Percentiles rank a stretch among this genome's conserved stretches.
Evolutionary conservation across 2,329 filamentous ascomycete species (phyloP).

Genomic region (Fusarium tuaranense): DNA sequence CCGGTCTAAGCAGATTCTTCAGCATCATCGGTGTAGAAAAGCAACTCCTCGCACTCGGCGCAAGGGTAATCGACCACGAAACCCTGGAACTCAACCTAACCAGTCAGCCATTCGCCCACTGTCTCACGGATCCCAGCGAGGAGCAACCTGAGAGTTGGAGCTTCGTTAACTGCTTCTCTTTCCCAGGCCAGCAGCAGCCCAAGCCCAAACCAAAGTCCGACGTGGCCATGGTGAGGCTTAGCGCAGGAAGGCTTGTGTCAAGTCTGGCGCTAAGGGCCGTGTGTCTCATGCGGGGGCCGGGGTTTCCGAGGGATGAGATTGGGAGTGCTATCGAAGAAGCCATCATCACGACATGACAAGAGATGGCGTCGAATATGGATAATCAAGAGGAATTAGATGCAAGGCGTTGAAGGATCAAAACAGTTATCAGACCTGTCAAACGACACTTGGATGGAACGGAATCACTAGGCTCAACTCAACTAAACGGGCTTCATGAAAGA

Average conservation of each 20-base stretch:
- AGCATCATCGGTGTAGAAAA: constrained; percentile 43
- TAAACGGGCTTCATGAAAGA: background rate
- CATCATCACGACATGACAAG: constrained; percentile 13
- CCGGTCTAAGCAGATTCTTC: constrained; percentile 28
- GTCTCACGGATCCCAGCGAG: constrained; percentile 5
- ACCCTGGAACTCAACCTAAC: constrained; percentile 40
- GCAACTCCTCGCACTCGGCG: constrained; percentile 41
- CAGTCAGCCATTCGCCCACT: constrained; percentile 2
- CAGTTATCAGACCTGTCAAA: background rate
- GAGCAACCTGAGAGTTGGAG: constrained; percentile 44
- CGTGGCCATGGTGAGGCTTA: constrained; percentile 32
- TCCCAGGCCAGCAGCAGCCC: constrained; percentile 16
- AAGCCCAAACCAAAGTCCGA: constrained; percentile 12
- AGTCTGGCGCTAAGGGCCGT: constrained; percentile 33
- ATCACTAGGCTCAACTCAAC: background rate
- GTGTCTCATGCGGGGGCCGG: constrained; percentile 42
- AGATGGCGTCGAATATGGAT: background rate
- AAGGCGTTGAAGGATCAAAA: background rate
- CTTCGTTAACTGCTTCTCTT: constrained; percentile 43
- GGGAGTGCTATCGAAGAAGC: constrained; percentile 43
- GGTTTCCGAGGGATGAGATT: constrained; percentile 41
- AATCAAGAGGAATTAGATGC: background rate
- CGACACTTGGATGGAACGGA: background rate
- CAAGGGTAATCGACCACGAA: constrained; percentile 36
- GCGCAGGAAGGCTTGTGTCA: constrained; percentile 27